Percentiles rank a stretch among this genome's conserved stretches.
Evolutionary conservation across 306 rosid species (phyloP).

Genomic region (Vigna angularis): DNA sequence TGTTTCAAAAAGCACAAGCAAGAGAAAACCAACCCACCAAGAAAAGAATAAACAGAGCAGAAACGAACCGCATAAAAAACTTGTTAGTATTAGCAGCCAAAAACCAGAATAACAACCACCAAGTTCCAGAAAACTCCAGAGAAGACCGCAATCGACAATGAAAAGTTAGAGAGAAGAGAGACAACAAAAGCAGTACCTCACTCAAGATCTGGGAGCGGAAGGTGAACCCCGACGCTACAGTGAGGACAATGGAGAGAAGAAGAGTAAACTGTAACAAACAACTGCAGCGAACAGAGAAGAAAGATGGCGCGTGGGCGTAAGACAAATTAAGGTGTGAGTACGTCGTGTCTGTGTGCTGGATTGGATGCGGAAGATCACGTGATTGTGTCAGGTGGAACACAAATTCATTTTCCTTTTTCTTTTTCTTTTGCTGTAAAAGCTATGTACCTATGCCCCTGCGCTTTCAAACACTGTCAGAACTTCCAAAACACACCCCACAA

Average conservation of each 20-base stretch:
- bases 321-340: slow-evolving; percentile 42
- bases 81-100: background rate
- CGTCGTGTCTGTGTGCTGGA: background rate
- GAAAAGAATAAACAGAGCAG: slow-evolving; percentile 44
- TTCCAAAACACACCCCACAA: slow-evolving; percentile 24
- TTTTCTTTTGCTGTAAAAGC: slow-evolving; percentile 38
- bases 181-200: slow-evolving; percentile 1
- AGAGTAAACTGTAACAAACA: slow-evolving; percentile 1
- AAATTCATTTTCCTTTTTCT: slow-evolving; percentile 25
- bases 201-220: slow-evolving; percentile 48
- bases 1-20: slow-evolving; percentile 22
- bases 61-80: background rate
- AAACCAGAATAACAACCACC: background rate
- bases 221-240: slow-evolving; percentile 22
- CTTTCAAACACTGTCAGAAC: slow-evolving; percentile 56
- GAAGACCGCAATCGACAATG: background rate
- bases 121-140: background rate
- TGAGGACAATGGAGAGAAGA: slow-evolving; percentile 10
- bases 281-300: background rate
- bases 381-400: slow-evolving; percentile 63
- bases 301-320: slow-evolving; percentile 67
- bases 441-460: background rate
- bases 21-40: slow-evolving; percentile 36
- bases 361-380: slow-evolving; percentile 57
- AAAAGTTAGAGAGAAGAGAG: slow-evolving; percentile 5